Base-by-base conservation (phyloP, 2,329 filamentous ascomycete genomes). In the Alternaria panax region DNA sequence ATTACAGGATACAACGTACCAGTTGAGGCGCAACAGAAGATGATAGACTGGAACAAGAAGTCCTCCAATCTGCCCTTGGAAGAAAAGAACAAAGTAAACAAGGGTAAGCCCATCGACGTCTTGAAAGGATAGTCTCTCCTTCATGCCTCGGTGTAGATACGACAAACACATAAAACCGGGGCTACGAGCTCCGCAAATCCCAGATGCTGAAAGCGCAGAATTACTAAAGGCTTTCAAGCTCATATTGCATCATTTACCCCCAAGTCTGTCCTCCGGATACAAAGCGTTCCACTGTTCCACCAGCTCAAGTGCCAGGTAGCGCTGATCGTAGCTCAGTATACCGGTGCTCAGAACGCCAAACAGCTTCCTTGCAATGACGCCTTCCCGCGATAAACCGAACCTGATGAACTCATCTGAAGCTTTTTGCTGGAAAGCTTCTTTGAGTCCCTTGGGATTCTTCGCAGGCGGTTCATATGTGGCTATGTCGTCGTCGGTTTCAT, bases 1-100 rank as follows among this genome's bases (percentile, higher is more conserved):
- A 80, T 82, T 60, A 78, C 74, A 2, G 78, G 78, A 27, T 80
- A 82, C 52, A 68, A 73, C 1, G 74, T 82, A 6, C 75, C 80
- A 2, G 42, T 74, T 7, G 69, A 75, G 2, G 60, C 82, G 3
- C 79, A 81, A 52, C 64, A 75, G 3, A 66, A 68, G 7, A 75
- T 81, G 11, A 75, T 83, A 70, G 34, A 66, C 7, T 78, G 75
- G 62, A 76, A 76, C 18, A 79, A 78, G 52, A 70, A 74, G 11
- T 81, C 82, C 62, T 82, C 82, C 48, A 65, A 75, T 11, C 64
- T 82, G 2, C 67, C 75, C 0, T 63, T 79, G 12, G 80, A 80
- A 18, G 78, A 81, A 54, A 83, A 83, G 62, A 70, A 78, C 45
- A 71, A 65, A 51, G 56, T 75, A 0, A 53, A 78, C 77, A 66